Evolutionary conservation across 1,284 basidiomycete species (phyloP).

Genomic region (Boletus smithii): DNA sequence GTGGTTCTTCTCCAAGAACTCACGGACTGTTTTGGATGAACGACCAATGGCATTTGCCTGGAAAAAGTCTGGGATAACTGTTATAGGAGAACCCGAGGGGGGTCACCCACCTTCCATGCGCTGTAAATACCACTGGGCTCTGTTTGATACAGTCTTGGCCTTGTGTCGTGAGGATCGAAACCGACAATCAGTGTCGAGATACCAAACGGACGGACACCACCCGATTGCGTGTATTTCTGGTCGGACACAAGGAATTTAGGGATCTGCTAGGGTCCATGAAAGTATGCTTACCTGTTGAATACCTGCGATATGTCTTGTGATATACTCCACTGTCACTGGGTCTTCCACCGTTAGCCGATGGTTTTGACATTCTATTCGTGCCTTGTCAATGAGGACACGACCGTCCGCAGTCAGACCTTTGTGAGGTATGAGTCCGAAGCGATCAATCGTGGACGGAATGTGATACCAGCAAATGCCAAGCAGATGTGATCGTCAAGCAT

Average conservation of each 20-base stretch:
- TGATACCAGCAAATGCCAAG: conserved; percentile 91
- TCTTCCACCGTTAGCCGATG: conserved; percentile 98
- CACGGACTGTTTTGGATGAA: conserved; percentile 96
- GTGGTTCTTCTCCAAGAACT: conserved; percentile 99
- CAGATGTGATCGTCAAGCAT: conserved; percentile 99
- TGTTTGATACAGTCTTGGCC: conserved; percentile 91
- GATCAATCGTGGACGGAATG: conserved; percentile 2
- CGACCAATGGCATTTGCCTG: conserved; percentile 97
- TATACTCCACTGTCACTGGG: conserved; percentile 97
- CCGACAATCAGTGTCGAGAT: conserved; percentile 97
- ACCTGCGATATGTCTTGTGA: conserved; percentile 95
- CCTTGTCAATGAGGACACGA: conserved; percentile 96
- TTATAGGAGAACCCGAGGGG: background rate
- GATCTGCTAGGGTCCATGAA: background rate
- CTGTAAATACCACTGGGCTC: conserved; percentile 98
- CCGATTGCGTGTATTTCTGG: conserved; percentile 96
- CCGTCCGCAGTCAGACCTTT: conserved; percentile 96
- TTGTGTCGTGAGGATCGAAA: conserved; percentile 90
- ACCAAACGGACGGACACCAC: conserved; percentile 97
- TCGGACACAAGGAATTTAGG: background rate
- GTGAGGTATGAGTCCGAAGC: conserved; percentile 12
- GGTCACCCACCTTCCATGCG: conserved; percentile 90
- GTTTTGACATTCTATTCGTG: conserved; percentile 95
- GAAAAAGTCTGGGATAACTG: background rate
- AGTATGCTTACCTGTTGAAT: conserved; percentile 81